phyloP scores from a whole-genome alignment of 2,329 filamentous ascomycete genomes.

The Pseudogymnoascus sp. region DNA sequence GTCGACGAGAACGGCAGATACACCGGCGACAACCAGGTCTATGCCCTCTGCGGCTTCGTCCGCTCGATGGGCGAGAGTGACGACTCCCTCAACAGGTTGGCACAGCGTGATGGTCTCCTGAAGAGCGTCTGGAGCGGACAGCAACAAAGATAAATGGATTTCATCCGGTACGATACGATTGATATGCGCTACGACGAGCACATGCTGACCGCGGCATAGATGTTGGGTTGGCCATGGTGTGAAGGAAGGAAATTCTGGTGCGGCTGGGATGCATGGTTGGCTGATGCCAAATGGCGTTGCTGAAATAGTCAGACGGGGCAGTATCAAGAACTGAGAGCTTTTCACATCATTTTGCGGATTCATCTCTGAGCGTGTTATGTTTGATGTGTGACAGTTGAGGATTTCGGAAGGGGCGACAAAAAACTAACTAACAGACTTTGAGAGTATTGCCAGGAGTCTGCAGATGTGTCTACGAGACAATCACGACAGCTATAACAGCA shows the following conservation, averaged over 20 bases:
- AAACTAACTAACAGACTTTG: neutral
- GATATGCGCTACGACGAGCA: neutral
- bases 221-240: conserved; percentile 8
- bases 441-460: neutral
- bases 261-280: conserved; percentile 16
- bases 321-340: conserved; percentile 25
- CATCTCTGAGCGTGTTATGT: conserved; percentile 14
- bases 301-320: conserved; percentile 26
- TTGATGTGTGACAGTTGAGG: conserved; percentile 17
- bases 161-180: conserved; percentile 21
- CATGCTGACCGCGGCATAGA: conserved; percentile 5
- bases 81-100: conserved; percentile 89
- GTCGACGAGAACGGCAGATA: conserved; percentile 95
- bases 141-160: conserved; percentile 27
- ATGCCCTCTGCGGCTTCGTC: conserved; percentile 95
- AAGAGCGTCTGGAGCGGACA: conserved; percentile 87
- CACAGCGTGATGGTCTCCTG: conserved; percentile 91
- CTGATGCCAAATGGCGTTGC: conserved; percentile 21
- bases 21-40: conserved; percentile 94
- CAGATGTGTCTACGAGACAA: neutral
- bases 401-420: conserved; percentile 28
- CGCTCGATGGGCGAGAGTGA: conserved; percentile 97
- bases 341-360: conserved; percentile 17
- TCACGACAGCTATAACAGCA: neutral
- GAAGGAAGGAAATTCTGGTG: conserved; percentile 9